A percentile compares a stretch with the other conserved stretches of the same genome.
Conservation (phyloP, 1,284 basidiomycete genomes). For the Blastosporella zonata region DNA sequence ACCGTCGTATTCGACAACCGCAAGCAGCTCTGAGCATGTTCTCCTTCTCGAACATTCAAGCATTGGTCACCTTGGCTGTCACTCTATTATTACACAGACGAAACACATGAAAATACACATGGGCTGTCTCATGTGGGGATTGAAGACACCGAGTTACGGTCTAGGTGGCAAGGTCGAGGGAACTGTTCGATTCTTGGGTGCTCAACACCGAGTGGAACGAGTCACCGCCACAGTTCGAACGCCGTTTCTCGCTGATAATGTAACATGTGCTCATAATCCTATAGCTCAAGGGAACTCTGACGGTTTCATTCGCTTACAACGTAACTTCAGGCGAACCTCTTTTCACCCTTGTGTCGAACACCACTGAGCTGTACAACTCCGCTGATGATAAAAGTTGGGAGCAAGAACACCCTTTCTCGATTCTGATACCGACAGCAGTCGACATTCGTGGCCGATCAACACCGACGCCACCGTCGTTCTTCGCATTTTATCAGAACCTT, state of each 20-base stretch:
- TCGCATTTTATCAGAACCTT: constrained; percentile 34
- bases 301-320: constrained; percentile 31
- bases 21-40: constrained; percentile 25
- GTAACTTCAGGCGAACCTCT: constrained; percentile 22
- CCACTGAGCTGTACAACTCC: constrained; percentile 30
- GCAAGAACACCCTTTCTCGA: constrained; percentile 34
- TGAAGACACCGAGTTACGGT: constrained; percentile 40
- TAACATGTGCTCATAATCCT: constrained; percentile 1
- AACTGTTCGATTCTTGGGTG: constrained; percentile 32
- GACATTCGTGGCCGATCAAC: constrained; percentile 26
- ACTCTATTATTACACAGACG: constrained; percentile 38
- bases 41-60: constrained; percentile 23
- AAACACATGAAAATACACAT: constrained; percentile 40
- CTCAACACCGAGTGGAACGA: constrained; percentile 33
- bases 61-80: constrained; percentile 26
- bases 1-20: constrained; percentile 24
- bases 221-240: constrained; percentile 36
- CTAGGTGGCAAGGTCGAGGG: constrained; percentile 39
- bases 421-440: constrained; percentile 35
- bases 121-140: constrained; percentile 38
- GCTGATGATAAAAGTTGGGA: constrained; percentile 24
- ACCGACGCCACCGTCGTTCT: constrained; percentile 40
- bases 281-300: constrained; percentile 40
- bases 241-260: constrained; percentile 2
- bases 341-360: constrained; percentile 28